Percentiles rank a stretch among this genome's conserved stretches.
phyloP scores from a whole-genome alignment of 768 basidiomycete species.

The Kwoniella bestiolae region DNA sequence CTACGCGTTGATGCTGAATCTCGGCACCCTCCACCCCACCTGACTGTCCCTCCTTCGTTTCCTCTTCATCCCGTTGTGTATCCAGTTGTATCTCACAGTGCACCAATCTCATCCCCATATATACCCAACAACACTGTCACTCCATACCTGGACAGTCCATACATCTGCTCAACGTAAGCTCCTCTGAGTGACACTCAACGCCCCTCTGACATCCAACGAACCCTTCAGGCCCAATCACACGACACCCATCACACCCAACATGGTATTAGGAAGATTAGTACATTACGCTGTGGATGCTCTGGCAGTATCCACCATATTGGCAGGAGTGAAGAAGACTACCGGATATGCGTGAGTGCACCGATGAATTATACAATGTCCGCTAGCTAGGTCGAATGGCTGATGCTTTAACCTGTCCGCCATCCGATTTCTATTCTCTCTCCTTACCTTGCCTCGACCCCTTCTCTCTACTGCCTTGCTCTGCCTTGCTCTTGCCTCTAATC shows the following conservation, averaged over 20 bases:
- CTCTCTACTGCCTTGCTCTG: too few relatives aligned
- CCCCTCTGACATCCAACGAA: not conserved
- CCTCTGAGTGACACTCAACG: too few relatives aligned
- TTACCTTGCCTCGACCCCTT: too few relatives aligned
- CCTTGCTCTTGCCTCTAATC: too few relatives aligned
- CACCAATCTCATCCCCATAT: too few relatives aligned
- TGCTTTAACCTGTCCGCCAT: too few relatives aligned
- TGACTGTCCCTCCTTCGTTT: not conserved
- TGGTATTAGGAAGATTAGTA: constrained; percentile 70
- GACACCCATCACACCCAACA: too few relatives aligned
- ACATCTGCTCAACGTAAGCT: too few relatives aligned
- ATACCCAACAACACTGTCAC: not conserved
- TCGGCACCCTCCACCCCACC: not conserved
- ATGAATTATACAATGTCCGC: not conserved
- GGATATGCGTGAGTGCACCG: constrained; percentile 76
- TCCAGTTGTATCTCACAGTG: not conserved
- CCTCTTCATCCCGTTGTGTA: not conserved
- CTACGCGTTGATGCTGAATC: not conserved
- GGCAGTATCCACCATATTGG: constrained; percentile 83
- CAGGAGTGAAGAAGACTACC: constrained; percentile 86
- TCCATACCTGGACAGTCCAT: not conserved
- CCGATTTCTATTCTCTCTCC: too few relatives aligned
- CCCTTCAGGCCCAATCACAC: not conserved
- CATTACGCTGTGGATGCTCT: constrained; percentile 86
- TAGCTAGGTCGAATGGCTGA: too few relatives aligned